Percentiles rank a stretch among this genome's conserved stretches.
Conservation (phyloP, 257 asterid genomes). For the Rhazya stricta region DNA sequence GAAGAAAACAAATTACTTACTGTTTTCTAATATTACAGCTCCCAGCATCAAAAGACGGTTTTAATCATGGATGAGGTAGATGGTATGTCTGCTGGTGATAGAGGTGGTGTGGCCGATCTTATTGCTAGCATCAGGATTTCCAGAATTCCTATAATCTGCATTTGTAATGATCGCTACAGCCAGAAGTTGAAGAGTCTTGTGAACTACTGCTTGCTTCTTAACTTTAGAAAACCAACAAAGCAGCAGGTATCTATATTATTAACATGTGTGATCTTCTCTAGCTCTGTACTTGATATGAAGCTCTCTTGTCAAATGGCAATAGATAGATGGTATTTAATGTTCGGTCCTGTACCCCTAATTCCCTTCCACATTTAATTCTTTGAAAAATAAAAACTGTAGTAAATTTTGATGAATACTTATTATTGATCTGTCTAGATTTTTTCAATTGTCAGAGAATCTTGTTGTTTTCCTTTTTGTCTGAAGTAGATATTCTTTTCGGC, state of each 20-base stretch:
- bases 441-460: not conserved
- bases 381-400: not conserved
- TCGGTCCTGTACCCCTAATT: not conserved
- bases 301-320: not conserved
- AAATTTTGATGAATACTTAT: not conserved
- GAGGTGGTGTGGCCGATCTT: conserved; percentile 99
- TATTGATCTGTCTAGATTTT: not conserved
- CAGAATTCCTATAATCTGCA: conserved; percentile 91
- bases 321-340: not conserved
- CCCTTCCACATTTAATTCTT: not conserved
- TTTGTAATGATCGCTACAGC: conserved; percentile 95
- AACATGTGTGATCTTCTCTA: not conserved
- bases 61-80: conserved; percentile 99
- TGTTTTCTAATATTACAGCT: conserved; percentile 43
- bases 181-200: conserved; percentile 97
- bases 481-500: not conserved
- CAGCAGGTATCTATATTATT: conserved; percentile 66
- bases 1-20: conserved; percentile 11
- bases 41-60: conserved; percentile 65
- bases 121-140: conserved; percentile 92
- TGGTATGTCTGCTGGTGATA: conserved; percentile 99
- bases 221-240: conserved; percentile 89
- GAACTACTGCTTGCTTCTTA: conserved; percentile 82
- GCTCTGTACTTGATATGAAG: not conserved
- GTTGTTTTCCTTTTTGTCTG: not conserved